Evolutionary conservation across 257 asterid genomes (phyloP).

Genomic region (Solanum medicagineum): DNA sequence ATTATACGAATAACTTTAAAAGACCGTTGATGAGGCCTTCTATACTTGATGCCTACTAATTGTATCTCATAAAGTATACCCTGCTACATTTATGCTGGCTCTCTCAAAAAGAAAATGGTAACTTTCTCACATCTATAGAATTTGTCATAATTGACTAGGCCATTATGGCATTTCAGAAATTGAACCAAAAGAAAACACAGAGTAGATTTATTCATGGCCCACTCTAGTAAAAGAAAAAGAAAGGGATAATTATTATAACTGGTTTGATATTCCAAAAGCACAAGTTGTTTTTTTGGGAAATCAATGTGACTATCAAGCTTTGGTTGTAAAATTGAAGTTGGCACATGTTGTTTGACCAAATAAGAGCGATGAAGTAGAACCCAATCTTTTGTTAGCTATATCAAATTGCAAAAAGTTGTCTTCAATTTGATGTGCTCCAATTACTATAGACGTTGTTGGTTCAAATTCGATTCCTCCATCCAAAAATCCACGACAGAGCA

Average conservation of each 20-base stretch:
- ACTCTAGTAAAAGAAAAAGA: background rate
- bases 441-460: slow-evolving; percentile 24
- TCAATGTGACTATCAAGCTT: background rate
- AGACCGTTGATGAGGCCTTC: too few relatives aligned
- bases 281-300: background rate
- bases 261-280: background rate
- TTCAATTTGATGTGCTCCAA: slow-evolving; percentile 26
- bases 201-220: background rate
- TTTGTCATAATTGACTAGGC: background rate
- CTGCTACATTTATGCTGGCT: too few relatives aligned
- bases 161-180: background rate
- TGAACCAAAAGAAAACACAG: background rate
- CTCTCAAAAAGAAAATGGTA: background rate
- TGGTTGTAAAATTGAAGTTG: slow-evolving; percentile 13
- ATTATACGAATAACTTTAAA: too few relatives aligned
- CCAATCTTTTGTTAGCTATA: slow-evolving; percentile 13
- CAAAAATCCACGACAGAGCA: slow-evolving; percentile 3
- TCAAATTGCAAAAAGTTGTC: slow-evolving; percentile 20
- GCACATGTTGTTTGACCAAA: slow-evolving; percentile 9
- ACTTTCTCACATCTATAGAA: background rate
- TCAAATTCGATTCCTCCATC: background rate
- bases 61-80: too few relatives aligned
- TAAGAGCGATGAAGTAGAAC: slow-evolving; percentile 16
- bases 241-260: background rate
- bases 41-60: too few relatives aligned